A percentile compares a stretch with the other conserved stretches of the same genome.
These are phyloP conservation scores for Botryotinia narcissicola DNA, from an alignment of 2,329 filamentous ascomycete genomes.

Conservation along the genomic window DNA sequence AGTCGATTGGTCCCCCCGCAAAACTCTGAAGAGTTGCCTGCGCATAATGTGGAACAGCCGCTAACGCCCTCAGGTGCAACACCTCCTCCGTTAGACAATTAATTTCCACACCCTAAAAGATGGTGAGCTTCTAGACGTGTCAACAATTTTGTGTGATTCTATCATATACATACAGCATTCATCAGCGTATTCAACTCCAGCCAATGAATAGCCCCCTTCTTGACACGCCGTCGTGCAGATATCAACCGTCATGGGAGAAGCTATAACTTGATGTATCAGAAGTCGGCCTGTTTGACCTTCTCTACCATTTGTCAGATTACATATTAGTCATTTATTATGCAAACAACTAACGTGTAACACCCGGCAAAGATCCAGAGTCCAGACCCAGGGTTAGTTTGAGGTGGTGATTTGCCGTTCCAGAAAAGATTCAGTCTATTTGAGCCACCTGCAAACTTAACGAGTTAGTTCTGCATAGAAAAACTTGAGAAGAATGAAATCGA, in stretches of 20 bases:
- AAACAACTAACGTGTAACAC: slow-evolving; percentile 31
- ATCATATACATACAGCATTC: slow-evolving; percentile 41
- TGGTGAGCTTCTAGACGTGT: neutral
- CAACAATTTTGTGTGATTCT: neutral
- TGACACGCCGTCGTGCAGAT: slow-evolving; percentile 31
- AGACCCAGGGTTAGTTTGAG: slow-evolving; percentile 27
- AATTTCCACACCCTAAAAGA: slow-evolving; percentile 21
- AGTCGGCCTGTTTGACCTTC: slow-evolving; percentile 29
- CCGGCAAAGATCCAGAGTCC: slow-evolving; percentile 27
- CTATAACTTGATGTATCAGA: slow-evolving; percentile 21
- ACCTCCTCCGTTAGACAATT: slow-evolving; percentile 18
- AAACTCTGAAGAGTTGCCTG: slow-evolving; percentile 28
- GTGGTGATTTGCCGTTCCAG: slow-evolving; percentile 33
- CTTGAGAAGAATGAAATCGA: neutral
- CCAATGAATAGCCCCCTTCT: slow-evolving; percentile 39
- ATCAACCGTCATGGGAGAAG: slow-evolving; percentile 27
- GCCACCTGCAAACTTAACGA: slow-evolving; percentile 20
- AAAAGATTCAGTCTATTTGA: slow-evolving; percentile 35
- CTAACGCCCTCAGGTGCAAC: slow-evolving; percentile 21
- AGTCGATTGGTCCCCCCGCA: slow-evolving; percentile 30
- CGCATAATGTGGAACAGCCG: slow-evolving; percentile 34
- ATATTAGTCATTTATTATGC: neutral
- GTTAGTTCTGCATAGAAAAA: neutral
- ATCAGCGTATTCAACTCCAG: slow-evolving; percentile 46
- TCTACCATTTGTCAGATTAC: slow-evolving; percentile 5